These are phyloP conservation scores for Wickerhamomyces mucosus DNA, from an alignment of 805 yeast species.

Conservation along the genomic window DNA sequence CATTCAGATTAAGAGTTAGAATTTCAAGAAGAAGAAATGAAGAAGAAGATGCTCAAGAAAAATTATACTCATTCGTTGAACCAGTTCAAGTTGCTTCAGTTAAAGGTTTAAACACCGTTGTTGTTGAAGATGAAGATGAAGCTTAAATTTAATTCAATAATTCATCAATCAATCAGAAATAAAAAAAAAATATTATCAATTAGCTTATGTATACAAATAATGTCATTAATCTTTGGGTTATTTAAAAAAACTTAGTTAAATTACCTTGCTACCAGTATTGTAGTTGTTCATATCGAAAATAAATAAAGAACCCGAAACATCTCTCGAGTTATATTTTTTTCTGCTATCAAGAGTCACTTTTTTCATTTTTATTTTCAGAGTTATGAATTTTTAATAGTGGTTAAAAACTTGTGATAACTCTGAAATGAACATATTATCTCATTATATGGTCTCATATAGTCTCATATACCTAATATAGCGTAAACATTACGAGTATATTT, in stretches of 20 bases:
- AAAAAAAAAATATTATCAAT: background rate
- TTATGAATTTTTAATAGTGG: too few relatives aligned
- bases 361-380: too few relatives aligned
- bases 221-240: constrained; percentile 1
- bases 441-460: too few relatives aligned
- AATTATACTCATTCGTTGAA: constrained; percentile 96
- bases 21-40: constrained; percentile 99
- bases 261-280: too few relatives aligned
- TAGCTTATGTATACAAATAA: constrained; percentile 1
- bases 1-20: constrained; percentile 96
- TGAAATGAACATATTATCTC: too few relatives aligned
- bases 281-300: too few relatives aligned
- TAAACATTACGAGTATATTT: too few relatives aligned
- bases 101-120: constrained; percentile 97
- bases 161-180: background rate
- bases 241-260: background rate
- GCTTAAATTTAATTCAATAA: constrained; percentile 9
- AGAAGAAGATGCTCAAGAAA: constrained; percentile 98
- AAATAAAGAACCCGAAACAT: too few relatives aligned
- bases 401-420: too few relatives aligned
- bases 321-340: too few relatives aligned
- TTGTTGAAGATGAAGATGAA: constrained; percentile 62
- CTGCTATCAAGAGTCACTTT: too few relatives aligned
- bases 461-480: too few relatives aligned
- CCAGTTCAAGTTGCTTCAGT: constrained; percentile 89